Evolutionary conservation across 352 stramenopile species (phyloP).

Genomic region (Phytophthora aleatoria): DNA sequence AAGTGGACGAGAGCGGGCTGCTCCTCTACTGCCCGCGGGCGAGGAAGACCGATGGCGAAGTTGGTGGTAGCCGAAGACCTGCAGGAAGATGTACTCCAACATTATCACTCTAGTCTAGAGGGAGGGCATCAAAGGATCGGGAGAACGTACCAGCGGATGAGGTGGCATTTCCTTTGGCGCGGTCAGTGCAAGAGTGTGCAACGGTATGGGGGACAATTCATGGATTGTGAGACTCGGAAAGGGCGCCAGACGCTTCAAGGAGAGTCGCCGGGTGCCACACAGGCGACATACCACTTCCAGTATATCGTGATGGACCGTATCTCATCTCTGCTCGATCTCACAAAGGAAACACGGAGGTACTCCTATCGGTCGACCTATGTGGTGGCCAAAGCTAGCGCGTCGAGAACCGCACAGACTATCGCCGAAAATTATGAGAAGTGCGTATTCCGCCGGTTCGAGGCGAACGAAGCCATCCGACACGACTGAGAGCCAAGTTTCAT

Average conservation of each 20-base stretch:
- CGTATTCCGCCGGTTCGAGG: constrained; percentile 4
- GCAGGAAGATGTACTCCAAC: background rate
- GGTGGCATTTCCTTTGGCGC: constrained; percentile 2
- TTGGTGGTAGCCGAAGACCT: background rate
- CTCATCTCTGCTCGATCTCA: constrained; percentile 6
- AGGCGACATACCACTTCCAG: constrained; percentile 9
- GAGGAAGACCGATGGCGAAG: background rate
- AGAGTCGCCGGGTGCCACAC: constrained; percentile 10
- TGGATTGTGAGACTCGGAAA: constrained; percentile 14
- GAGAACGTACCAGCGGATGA: constrained; percentile 2
- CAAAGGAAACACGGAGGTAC: constrained; percentile 15
- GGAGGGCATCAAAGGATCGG: constrained; percentile 7
- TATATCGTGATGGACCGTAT: constrained; percentile 24
- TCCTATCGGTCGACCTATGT: constrained; percentile 7
- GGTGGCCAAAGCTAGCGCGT: background rate
- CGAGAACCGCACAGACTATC: background rate
- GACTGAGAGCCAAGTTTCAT: constrained; percentile 25
- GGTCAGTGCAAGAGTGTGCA: constrained; percentile 2
- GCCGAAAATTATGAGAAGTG: background rate
- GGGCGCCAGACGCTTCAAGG: background rate
- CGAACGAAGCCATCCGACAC: constrained; percentile 8
- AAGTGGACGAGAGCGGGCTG: background rate
- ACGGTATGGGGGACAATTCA: constrained; percentile 5
- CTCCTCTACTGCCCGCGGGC: background rate
- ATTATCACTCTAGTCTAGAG: constrained; percentile 2